A percentile compares a stretch with the other conserved stretches of the same genome.
Conservation (phyloP, 2,329 filamentous ascomycete species). For the Parascedosporium putredinis region DNA sequence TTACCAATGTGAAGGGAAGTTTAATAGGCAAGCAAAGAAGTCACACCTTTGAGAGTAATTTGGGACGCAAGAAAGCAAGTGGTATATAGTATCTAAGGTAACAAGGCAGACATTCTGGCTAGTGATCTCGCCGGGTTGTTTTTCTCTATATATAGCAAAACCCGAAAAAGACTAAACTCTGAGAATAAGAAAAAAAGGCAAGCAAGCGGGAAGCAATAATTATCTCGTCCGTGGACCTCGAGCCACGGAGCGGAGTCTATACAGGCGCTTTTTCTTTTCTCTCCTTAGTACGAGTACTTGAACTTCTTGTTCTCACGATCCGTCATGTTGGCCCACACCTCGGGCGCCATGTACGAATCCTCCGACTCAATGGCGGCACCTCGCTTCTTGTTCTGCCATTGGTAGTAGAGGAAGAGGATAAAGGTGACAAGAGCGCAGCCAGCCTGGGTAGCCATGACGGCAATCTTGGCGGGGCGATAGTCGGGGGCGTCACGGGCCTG, state of each 20-base stretch:
- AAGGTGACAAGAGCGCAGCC: slow-evolving; percentile 31
- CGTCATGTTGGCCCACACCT: slow-evolving; percentile 39
- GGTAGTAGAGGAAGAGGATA: slow-evolving; percentile 37
- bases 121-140: too few species aligned
- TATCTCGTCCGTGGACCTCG: too few species aligned
- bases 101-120: too few species aligned
- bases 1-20: too few species aligned
- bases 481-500: slow-evolving; percentile 20
- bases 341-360: slow-evolving; percentile 28
- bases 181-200: too few species aligned
- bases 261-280: too few species aligned
- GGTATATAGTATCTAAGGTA: too few species aligned
- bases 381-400: slow-evolving; percentile 34
- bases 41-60: too few species aligned
- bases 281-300: slow-evolving; percentile 34
- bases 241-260: not conserved
- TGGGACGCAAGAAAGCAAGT: too few species aligned
- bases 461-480: slow-evolving; percentile 20
- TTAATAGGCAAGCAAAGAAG: too few species aligned
- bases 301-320: slow-evolving; percentile 48
- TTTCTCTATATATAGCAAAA: too few species aligned
- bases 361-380: slow-evolving; percentile 23
- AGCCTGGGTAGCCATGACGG: slow-evolving; percentile 37
- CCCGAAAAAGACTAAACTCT: too few species aligned
- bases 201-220: not conserved